These are phyloP conservation scores for Tolypocladium sp. DNA, from an alignment of 2,329 filamentous ascomycete species.

Conservation along the genomic window DNA sequence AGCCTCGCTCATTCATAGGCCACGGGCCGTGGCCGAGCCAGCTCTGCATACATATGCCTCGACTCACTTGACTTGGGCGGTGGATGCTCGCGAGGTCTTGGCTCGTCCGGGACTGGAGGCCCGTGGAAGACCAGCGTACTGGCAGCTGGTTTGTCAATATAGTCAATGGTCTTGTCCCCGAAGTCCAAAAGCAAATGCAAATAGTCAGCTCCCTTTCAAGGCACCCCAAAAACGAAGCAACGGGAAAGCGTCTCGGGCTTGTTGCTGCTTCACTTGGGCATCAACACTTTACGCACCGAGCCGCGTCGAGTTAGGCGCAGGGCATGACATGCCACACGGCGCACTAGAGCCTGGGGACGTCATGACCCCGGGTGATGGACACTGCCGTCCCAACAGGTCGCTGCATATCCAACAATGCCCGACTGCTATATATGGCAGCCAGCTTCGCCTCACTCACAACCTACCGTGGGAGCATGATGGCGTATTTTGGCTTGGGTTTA, in stretches of 20 bases:
- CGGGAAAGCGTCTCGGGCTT: background rate
- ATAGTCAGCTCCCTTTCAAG: background rate
- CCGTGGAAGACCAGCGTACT: background rate
- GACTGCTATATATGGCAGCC: background rate
- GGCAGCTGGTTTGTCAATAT: background rate
- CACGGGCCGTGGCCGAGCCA: slow-evolving; percentile 7
- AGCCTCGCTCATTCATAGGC: slow-evolving; percentile 8
- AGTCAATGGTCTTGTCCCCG: background rate
- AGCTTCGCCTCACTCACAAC: background rate
- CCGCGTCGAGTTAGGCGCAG: background rate
- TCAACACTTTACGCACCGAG: background rate
- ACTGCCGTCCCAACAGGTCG: background rate
- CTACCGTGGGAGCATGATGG: background rate
- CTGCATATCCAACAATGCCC: background rate
- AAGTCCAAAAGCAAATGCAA: background rate
- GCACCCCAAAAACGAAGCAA: background rate
- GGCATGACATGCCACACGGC: background rate
- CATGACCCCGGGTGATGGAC: background rate
- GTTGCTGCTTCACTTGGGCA: background rate
- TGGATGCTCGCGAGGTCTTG: slow-evolving; percentile 2
- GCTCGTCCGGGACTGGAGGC: background rate
- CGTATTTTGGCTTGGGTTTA: background rate
- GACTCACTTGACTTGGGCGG: slow-evolving; percentile 20
- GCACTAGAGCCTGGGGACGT: background rate
- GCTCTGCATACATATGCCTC: slow-evolving; percentile 14